Base-by-base conservation (phyloP, 768 basidiomycete genomes). In the Termitomyces sp. region DNA sequence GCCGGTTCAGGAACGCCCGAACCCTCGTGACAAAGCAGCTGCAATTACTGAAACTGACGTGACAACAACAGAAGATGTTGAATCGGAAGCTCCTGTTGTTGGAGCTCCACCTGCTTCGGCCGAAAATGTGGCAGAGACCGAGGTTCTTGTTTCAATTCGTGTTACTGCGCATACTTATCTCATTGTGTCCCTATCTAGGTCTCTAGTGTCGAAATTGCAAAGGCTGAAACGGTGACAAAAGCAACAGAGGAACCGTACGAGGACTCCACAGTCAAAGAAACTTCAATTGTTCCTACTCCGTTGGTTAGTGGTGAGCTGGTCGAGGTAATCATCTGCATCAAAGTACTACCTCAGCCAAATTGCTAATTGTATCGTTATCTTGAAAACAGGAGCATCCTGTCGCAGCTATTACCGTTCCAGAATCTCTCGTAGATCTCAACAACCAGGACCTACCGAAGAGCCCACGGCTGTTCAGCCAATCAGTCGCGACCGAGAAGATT, bases 401-500 rank as follows among this genome's bases (percentile, higher is more conserved):
- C 4, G 45, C 43, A 25, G 1, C 56, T 7, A 42, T n/a, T n/a
- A 49, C 11, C 20, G 20, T 45, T 5, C 9, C 36, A 37, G 17
- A 56, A 46, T 37, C 56, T 51, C 7, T 51, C 20, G 4, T 11
- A 15, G 40, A 62, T 20, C 42, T 29, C 10, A 49, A 60, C 5
- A 54, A 66, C 12, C 52, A 42, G 25, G 63, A 63, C 3, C 54
- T 38, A 47, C 61, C 61, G 3, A 64, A 63, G 53, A 61, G 55
- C 17, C 62, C 65, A 53, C 64, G 65, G 63, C 65, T 64, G 36
- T 59, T 64, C 0, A 69, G 69, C 49, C 66, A 69, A 47, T 64
- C 65, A 45, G 63, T 66, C 20, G 60, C 63, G 9, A 60, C 61
- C 7, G 64, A 65, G 42, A 67, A 66, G 29, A 54, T 63, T 9